Evolutionary conservation across 768 basidiomycete genomes (phyloP).

Genomic region (Pleurotus pulmonarius): DNA sequence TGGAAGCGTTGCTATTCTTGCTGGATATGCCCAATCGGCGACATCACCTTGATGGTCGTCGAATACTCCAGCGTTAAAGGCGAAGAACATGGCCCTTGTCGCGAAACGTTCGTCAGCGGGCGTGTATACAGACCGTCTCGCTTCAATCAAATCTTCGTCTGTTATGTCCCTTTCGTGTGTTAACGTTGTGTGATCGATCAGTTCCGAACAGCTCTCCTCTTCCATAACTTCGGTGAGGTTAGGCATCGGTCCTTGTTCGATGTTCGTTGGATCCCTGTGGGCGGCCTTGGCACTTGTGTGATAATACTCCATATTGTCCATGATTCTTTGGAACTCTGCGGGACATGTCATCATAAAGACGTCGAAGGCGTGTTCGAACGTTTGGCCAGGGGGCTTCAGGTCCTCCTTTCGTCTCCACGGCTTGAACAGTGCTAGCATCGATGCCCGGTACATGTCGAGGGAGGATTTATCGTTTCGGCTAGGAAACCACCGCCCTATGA

Average conservation of each 20-base stretch:
- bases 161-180: not conserved
- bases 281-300: no score
- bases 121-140: not conserved
- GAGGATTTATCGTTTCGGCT: constrained; percentile 7
- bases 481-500: constrained; percentile 18
- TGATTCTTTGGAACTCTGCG: not conserved
- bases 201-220: no score
- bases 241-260: no score
- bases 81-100: not conserved
- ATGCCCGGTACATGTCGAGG: constrained; percentile 15
- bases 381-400: not conserved
- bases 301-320: constrained; percentile 9
- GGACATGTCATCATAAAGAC: not conserved
- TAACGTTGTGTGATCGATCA: no score
- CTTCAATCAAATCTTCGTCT: not conserved
- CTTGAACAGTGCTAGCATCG: constrained; percentile 6
- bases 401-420: not conserved
- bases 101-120: not conserved
- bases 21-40: not conserved
- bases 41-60: no score
- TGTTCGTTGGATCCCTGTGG: no score
- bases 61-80: not conserved
- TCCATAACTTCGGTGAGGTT: no score
- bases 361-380: not conserved
- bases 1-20: no score